Evolutionary conservation across 345 rosid genomes (phyloP).

Genomic region (Lepidium aucheri): DNA sequence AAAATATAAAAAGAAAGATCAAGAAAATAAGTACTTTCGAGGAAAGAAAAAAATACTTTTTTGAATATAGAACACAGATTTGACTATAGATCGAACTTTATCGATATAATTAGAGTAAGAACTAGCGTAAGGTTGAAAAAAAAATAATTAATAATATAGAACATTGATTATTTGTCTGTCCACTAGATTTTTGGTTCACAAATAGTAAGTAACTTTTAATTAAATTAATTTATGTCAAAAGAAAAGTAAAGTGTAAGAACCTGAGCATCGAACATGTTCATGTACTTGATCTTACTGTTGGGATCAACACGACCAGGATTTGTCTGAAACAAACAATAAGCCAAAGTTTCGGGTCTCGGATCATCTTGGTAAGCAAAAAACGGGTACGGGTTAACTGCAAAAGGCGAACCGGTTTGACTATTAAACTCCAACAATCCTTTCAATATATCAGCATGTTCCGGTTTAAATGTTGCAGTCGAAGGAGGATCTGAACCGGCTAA

Average conservation of each 20-base stretch:
- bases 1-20: too few species aligned
- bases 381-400: constrained; percentile 76
- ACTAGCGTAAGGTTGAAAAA: too few species aligned
- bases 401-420: constrained; percentile 66
- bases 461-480: constrained; percentile 50
- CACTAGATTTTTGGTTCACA: neutral
- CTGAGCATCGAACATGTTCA: constrained; percentile 98
- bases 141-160: too few species aligned
- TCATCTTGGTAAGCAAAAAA: constrained; percentile 73
- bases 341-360: constrained; percentile 66
- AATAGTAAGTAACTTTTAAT: neutral
- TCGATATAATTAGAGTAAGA: too few species aligned
- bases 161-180: neutral
- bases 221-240: neutral
- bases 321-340: constrained; percentile 74
- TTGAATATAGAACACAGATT: too few species aligned
- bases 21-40: too few species aligned
- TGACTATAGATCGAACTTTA: too few species aligned
- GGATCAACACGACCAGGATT: constrained; percentile 67
- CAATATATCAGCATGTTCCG: constrained; percentile 44
- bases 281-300: constrained; percentile 65
- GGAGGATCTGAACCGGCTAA: constrained; percentile 70
- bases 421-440: constrained; percentile 61
- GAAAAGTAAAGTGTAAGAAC: constrained; percentile 25
- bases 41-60: too few species aligned